These are phyloP conservation scores for Colletotrichum sp. DNA, from an alignment of 2,329 filamentous ascomycete genomes.

Conservation along the genomic window DNA sequence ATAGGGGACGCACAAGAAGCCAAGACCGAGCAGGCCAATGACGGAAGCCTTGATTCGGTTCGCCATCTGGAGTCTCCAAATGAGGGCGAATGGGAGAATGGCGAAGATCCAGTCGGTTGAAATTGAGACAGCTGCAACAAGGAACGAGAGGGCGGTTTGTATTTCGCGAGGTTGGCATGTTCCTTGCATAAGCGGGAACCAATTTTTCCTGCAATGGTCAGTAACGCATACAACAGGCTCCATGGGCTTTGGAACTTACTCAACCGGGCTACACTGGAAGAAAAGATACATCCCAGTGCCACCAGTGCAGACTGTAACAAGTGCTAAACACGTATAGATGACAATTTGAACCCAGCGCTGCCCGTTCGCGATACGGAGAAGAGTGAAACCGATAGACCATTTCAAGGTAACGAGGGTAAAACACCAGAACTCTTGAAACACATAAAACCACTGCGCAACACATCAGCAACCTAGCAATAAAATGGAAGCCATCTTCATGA, in stretches of 20 bases:
- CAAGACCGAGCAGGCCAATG: conserved; percentile 6
- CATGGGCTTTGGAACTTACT: neutral
- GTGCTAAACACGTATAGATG: conserved; percentile 5
- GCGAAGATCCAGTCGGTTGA: conserved; percentile 17
- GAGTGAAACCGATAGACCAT: conserved; percentile 14
- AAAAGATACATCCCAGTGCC: conserved; percentile 21
- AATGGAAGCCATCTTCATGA: neutral
- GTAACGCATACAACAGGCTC: neutral
- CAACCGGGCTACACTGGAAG: conserved; percentile 12
- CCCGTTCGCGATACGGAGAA: conserved; percentile 9
- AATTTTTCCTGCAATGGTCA: conserved; percentile 1
- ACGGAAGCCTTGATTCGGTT: conserved; percentile 7
- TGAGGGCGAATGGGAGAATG: conserved; percentile 8
- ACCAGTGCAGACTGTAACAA: conserved; percentile 13
- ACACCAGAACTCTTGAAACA: conserved; percentile 17
- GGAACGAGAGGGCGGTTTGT: conserved; percentile 9
- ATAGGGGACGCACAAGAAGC: conserved; percentile 1
- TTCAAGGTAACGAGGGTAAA: conserved; percentile 12
- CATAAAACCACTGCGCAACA: conserved; percentile 3
- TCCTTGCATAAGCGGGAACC: neutral
- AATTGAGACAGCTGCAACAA: conserved; percentile 13
- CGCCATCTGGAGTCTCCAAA: conserved; percentile 15
- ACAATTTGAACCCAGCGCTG: conserved; percentile 14
- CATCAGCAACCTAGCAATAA: neutral
- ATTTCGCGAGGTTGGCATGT: conserved; percentile 4